phyloP scores from a whole-genome alignment of 2,329 filamentous ascomycete species.

The Cytospora paraplurivora region DNA sequence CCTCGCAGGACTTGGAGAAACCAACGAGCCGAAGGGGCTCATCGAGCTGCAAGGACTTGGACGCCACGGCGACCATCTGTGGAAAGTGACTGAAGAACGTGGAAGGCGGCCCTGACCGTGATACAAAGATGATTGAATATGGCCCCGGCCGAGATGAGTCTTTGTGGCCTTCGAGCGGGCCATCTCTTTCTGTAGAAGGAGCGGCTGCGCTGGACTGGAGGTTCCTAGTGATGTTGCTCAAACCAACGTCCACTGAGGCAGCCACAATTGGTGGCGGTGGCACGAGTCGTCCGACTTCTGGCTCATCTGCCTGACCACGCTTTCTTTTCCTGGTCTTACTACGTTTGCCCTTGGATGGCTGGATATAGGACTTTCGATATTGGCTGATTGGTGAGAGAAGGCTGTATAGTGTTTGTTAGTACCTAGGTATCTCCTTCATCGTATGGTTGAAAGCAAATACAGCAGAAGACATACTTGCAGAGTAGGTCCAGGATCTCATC shows the following conservation, averaged over 20 bases:
- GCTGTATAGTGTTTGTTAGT: conserved; percentile 42
- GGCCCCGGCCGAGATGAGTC: conserved; percentile 13
- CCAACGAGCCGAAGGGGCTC: conserved; percentile 60
- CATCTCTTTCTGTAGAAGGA: not conserved
- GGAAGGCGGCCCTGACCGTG: conserved; percentile 58
- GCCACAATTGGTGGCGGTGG: conserved; percentile 54
- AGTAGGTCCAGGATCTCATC: conserved; percentile 67
- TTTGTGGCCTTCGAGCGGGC: not conserved
- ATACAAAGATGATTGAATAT: conserved; percentile 60
- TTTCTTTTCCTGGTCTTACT: conserved; percentile 55
- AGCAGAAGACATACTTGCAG: conserved; percentile 55
- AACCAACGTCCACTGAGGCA: conserved; percentile 63
- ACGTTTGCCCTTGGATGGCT: conserved; percentile 63
- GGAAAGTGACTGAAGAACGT: conserved; percentile 63
- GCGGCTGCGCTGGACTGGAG: conserved; percentile 50
- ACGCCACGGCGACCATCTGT: conserved; percentile 49
- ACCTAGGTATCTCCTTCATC: not conserved
- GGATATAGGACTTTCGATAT: conserved; percentile 56
- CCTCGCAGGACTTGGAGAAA: conserved; percentile 61
- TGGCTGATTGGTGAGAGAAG: conserved; percentile 65
- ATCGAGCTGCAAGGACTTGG: conserved; percentile 42
- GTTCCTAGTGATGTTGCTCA: conserved; percentile 63
- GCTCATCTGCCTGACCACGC: conserved; percentile 34
- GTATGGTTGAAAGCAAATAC: conserved; percentile 20
- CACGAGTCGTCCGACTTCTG: conserved; percentile 27